A percentile compares a stretch with the other conserved stretches of the same genome.
phyloP scores from a whole-genome alignment of 2,329 filamentous ascomycete species.

The Cladosporium sp. region DNA sequence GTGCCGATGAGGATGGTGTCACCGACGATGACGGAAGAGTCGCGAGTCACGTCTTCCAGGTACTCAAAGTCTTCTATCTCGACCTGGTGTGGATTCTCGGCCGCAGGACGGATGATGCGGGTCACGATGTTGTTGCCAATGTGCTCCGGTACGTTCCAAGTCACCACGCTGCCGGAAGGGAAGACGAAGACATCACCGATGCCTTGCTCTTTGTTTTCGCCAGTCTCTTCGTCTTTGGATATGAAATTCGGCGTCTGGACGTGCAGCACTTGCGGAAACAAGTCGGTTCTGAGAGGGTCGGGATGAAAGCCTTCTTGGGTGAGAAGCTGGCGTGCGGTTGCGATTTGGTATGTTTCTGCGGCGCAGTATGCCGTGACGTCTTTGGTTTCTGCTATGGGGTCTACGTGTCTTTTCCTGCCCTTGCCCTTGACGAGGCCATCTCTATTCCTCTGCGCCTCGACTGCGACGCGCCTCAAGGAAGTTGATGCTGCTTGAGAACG shows the following conservation, averaged over 20 bases:
- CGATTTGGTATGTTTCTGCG: slow-evolving; percentile 62
- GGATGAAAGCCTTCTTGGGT: slow-evolving; percentile 56
- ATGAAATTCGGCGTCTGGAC: slow-evolving; percentile 43
- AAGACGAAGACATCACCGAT: slow-evolving; percentile 90
- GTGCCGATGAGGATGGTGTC: slow-evolving; percentile 89
- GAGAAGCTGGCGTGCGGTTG: slow-evolving; percentile 54
- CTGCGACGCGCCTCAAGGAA: slow-evolving; percentile 78
- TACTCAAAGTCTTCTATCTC: slow-evolving; percentile 93
- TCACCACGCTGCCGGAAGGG: slow-evolving; percentile 87
- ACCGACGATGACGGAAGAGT: slow-evolving; percentile 74
- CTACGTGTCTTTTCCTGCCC: slow-evolving; percentile 41
- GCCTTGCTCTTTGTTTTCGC: slow-evolving; percentile 33
- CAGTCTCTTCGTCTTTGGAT: slow-evolving; percentile 40
- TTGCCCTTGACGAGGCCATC: slow-evolving; percentile 49
- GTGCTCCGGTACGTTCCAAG: slow-evolving; percentile 80
- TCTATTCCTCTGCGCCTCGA: slow-evolving; percentile 69
- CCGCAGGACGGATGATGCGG: slow-evolving; percentile 68
- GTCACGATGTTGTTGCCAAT: slow-evolving; percentile 67
- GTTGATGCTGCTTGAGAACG: slow-evolving; percentile 58
- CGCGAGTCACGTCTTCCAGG: slow-evolving; percentile 66
- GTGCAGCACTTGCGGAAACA: slow-evolving; percentile 64
- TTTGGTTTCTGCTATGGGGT: slow-evolving; percentile 45
- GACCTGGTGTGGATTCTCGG: slow-evolving; percentile 68
- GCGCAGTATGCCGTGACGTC: slow-evolving; percentile 62
- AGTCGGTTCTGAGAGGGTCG: slow-evolving; percentile 59